Evolutionary conservation across 2,329 filamentous ascomycete species (phyloP).

Genomic region (Pseudogymnoascus verrucosus): DNA sequence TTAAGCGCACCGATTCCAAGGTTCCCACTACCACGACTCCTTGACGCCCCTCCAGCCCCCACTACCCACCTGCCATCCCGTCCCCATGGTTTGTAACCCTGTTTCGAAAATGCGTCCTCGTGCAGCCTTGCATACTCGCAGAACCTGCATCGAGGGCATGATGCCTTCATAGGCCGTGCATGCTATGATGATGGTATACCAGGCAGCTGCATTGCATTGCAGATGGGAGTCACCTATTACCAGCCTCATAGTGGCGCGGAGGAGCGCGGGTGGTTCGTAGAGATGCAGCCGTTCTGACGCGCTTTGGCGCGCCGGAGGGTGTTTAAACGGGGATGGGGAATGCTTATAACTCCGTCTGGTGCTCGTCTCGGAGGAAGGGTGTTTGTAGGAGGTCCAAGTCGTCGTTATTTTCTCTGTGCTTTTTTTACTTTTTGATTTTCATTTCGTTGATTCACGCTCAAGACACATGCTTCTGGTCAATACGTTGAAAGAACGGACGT

Average conservation of each 20-base stretch:
- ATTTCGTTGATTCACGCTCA: not conserved
- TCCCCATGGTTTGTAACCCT: not conserved
- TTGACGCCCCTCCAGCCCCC: not conserved
- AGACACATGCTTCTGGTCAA: too few relatives aligned
- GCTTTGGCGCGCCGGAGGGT: not conserved
- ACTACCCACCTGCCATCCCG: not conserved
- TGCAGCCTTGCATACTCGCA: not conserved
- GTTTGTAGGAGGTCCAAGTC: not conserved
- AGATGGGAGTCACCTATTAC: constrained; percentile 44
- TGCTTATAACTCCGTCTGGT: not conserved
- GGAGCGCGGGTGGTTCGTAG: not conserved
- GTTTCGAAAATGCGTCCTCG: not conserved
- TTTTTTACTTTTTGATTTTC: not conserved
- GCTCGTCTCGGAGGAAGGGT: not conserved
- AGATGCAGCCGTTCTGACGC: not conserved
- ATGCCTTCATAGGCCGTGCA: constrained; percentile 14
- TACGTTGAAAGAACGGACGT: not conserved
- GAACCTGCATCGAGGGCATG: not conserved
- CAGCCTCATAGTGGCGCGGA: not conserved
- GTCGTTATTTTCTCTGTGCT: not conserved
- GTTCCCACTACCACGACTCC: too few relatives aligned
- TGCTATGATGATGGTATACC: not conserved
- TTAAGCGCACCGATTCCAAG: too few relatives aligned
- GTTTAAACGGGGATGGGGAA: not conserved
- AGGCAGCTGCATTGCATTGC: not conserved